These are phyloP conservation scores for Salix purpurea DNA, from an alignment of 345 rosid species.

Conservation along the genomic window DNA sequence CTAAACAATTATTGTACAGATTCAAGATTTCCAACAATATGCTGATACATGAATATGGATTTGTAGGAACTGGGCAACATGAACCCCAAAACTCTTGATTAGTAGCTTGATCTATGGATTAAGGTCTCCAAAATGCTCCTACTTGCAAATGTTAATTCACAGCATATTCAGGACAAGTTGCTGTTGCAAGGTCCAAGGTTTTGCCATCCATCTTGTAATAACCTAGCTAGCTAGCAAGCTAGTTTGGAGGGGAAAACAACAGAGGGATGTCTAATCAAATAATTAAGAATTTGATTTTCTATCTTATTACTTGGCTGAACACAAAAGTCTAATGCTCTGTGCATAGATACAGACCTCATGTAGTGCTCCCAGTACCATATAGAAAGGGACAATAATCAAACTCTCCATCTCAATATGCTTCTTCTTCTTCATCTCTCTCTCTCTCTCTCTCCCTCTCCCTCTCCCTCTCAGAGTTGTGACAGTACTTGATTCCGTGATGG, in stretches of 20 bases:
- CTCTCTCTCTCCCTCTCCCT: background rate
- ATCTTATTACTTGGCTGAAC: background rate
- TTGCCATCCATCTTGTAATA: background rate
- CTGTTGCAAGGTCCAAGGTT: background rate
- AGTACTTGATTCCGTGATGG: constrained; percentile 15
- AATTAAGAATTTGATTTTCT: background rate
- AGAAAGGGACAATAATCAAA: constrained; percentile 7
- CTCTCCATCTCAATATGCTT: background rate
- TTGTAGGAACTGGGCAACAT: too few species aligned
- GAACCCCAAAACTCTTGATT: too few species aligned
- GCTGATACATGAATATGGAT: too few species aligned
- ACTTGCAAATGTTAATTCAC: too few species aligned
- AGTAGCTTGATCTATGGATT: too few species aligned
- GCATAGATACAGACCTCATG: background rate
- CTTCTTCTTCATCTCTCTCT: background rate
- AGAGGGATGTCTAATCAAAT: background rate
- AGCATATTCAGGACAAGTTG: too few species aligned
- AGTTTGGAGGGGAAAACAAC: background rate
- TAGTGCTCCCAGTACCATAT: background rate
- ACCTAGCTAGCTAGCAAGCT: background rate
- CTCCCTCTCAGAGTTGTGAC: background rate
- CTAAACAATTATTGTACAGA: too few species aligned
- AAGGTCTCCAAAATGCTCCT: too few species aligned
- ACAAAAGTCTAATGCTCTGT: background rate
- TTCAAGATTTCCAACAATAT: too few species aligned